A percentile compares a stretch with the other conserved stretches of the same genome.
These are phyloP conservation scores for Podospora australis DNA, from an alignment of 495 filamentous ascomycete species.

Conservation along the genomic window DNA sequence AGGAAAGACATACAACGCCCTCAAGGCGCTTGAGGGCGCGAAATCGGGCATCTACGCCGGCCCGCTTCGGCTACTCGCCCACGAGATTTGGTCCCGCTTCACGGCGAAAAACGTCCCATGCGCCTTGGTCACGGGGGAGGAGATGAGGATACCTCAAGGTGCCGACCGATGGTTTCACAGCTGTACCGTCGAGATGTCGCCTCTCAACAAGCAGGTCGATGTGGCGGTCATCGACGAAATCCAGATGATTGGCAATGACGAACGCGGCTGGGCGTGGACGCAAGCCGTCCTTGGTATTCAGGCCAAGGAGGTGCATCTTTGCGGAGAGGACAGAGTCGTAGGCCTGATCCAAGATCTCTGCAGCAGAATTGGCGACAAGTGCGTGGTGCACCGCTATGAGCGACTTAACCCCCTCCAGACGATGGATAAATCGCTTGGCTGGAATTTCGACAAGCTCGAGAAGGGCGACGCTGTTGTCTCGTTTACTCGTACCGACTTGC, in stretches of 20 bases:
- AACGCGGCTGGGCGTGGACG: slow-evolving; percentile 96
- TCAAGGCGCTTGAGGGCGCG: slow-evolving; percentile 75
- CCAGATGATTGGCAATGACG: slow-evolving; percentile 76
- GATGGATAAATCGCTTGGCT: slow-evolving; percentile 53
- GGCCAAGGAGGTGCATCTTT: slow-evolving; percentile 86
- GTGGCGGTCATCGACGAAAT: slow-evolving; percentile 98
- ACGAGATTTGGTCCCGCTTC: slow-evolving; percentile 85
- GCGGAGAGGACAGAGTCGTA: slow-evolving; percentile 80
- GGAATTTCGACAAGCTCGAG: slow-evolving; percentile 57
- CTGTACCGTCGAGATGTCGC: slow-evolving; percentile 97
- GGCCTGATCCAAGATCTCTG: slow-evolving; percentile 76
- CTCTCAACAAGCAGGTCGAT: slow-evolving; percentile 61
- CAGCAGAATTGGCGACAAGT: slow-evolving; percentile 71
- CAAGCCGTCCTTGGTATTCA: slow-evolving; percentile 80
- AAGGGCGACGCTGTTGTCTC: slow-evolving; percentile 88
- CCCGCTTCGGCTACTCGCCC: slow-evolving; percentile 81
- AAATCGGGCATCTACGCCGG: slow-evolving; percentile 83
- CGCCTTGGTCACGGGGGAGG: slow-evolving; percentile 86
- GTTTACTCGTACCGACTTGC: slow-evolving; percentile 77
- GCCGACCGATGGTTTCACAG: slow-evolving; percentile 53
- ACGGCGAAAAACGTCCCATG: slow-evolving; percentile 65
- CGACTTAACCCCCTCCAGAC: slow-evolving; percentile 72
- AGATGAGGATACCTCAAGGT: slow-evolving; percentile 54
- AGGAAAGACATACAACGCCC: slow-evolving; percentile 92
- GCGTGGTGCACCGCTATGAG: slow-evolving; percentile 73